Percentiles rank a stretch among this genome's conserved stretches.
These are phyloP conservation scores for Globisporangium echinulatum DNA, from an alignment of 352 stramenopile genomes.

Conservation along the genomic window DNA sequence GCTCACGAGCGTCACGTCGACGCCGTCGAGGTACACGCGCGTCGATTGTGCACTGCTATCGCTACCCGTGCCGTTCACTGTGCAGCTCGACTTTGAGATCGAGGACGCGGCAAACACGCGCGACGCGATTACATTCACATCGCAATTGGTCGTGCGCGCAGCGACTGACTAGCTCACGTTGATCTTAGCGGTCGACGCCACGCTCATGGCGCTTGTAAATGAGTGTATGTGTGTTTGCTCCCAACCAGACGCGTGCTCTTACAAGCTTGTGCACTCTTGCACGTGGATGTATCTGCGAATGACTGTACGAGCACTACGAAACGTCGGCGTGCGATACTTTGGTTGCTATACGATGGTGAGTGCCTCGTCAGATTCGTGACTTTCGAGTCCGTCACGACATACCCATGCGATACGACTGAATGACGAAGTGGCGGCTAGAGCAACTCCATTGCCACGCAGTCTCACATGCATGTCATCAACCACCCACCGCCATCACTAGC, in stretches of 20 bases:
- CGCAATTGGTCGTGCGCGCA: conserved; percentile 32
- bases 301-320: too few relatives aligned
- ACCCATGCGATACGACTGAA: too few relatives aligned
- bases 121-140: conserved; percentile 52
- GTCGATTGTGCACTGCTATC: conserved; percentile 27
- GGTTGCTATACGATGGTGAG: too few relatives aligned
- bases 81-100: conserved; percentile 61
- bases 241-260: too few relatives aligned
- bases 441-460: too few relatives aligned
- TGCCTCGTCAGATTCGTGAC: too few relatives aligned
- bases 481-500: not conserved
- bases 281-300: not conserved
- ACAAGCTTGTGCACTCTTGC: too few relatives aligned
- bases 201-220: too few relatives aligned
- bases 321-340: too few relatives aligned
- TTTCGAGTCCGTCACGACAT: too few relatives aligned
- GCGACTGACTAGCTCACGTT: conserved; percentile 23
- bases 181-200: conserved; percentile 37
- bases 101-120: conserved; percentile 49
- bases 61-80: conserved; percentile 40
- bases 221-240: too few relatives aligned
- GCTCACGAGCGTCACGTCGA: conserved; percentile 68
- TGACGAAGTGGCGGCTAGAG: too few relatives aligned
- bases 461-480: not conserved
- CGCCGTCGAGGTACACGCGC: conserved; percentile 62